Conservation (phyloP, 768 basidiomycete genomes). For the Krasilnikovozyma curviuscula region DNA sequence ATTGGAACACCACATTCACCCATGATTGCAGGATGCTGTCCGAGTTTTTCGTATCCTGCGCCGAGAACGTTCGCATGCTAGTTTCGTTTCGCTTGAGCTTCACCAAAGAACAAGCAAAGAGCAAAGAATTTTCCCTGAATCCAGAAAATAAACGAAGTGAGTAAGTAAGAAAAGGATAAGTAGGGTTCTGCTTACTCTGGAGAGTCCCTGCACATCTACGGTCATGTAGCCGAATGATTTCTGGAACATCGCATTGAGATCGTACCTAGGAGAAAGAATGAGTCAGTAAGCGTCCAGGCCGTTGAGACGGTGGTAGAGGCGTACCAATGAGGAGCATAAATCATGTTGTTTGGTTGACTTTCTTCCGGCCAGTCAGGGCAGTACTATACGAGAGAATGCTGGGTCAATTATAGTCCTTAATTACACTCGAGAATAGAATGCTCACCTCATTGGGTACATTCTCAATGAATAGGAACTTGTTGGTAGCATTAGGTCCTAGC, state of each 20-base stretch:
- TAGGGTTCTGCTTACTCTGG: slow-evolving; percentile 38
- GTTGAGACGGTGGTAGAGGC: slow-evolving; percentile 22
- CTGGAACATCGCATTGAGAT: slow-evolving; percentile 65
- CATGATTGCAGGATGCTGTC: slow-evolving; percentile 64
- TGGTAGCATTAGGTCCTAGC: slow-evolving; percentile 16
- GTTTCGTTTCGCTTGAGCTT: slow-evolving; percentile 14
- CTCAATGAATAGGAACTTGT: slow-evolving; percentile 51
- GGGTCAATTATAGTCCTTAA: slow-evolving; percentile 1
- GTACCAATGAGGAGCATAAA: slow-evolving; percentile 57
- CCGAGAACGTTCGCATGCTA: slow-evolving; percentile 68
- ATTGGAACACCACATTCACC: slow-evolving; percentile 92
- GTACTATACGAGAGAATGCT: slow-evolving; percentile 33
- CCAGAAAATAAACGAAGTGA: not conserved
- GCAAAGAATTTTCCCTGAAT: slow-evolving; percentile 60
- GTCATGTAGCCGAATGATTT: slow-evolving; percentile 64
- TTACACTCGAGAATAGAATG: not conserved
- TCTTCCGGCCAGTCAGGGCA: slow-evolving; percentile 57
- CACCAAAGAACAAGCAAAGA: slow-evolving; percentile 16
- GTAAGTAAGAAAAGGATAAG: not conserved
- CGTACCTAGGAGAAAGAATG: slow-evolving; percentile 43
- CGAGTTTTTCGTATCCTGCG: slow-evolving; percentile 44
- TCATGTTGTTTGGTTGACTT: slow-evolving; percentile 41
- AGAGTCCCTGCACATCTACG: slow-evolving; percentile 81
- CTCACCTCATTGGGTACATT: slow-evolving; percentile 80
- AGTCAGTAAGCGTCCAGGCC: not conserved